Evolutionary conservation across 768 basidiomycete genomes (phyloP), one percentile per base, ranked within the genome.

Genomic region (Mycena rosella): DNA sequence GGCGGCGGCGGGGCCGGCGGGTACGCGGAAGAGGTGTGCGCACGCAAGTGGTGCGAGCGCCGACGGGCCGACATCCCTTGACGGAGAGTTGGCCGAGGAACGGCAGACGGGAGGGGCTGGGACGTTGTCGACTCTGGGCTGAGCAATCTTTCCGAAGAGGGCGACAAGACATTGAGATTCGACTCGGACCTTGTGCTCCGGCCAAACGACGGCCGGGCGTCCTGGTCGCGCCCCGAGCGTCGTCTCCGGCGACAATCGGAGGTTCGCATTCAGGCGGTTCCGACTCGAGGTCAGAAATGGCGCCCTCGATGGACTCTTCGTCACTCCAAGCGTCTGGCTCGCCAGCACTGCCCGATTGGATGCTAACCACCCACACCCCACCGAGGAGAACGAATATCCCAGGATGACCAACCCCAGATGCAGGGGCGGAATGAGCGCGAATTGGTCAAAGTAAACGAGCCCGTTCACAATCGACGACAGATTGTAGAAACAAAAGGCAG

Each of bases 401-500:
- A 94, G 70, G 8, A 85, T 81, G 63, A 98, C 94, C 27, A 97
- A 85, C 6, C 81, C 76, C n/a, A 96, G 86, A 76, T 96, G 88
- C n/a, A 88, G 72, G 0, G 85, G 82, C 2, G 89, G 80, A 40
- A 98, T 90, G 26, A 89, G 83, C 20, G 88, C 85, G 74, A 95
- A 88, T 74, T 98, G 95, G 76, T 96, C 84, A 76, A 94, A 98
- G 78, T 96, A 98, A 49, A 96, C 88, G 59, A 97, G 84, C 6
- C 93, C 93, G 71, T 96, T 96, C 63, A 96, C 84, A 76, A 98
- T 97, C 26, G 93, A 94, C 3, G 94, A 95, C 17, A 96, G 77
- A 76, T 97, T 98, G 81, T 97, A 98, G 78, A 96, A 95, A 78
- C 95, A 97, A 80, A 97, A 98, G 7, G 96, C 95, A 75, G 95